Percentiles rank a stretch among this genome's conserved stretches.
phyloP scores from a whole-genome alignment of 192 early-diverging fungal species.

The Geranomyces variabilis region DNA sequence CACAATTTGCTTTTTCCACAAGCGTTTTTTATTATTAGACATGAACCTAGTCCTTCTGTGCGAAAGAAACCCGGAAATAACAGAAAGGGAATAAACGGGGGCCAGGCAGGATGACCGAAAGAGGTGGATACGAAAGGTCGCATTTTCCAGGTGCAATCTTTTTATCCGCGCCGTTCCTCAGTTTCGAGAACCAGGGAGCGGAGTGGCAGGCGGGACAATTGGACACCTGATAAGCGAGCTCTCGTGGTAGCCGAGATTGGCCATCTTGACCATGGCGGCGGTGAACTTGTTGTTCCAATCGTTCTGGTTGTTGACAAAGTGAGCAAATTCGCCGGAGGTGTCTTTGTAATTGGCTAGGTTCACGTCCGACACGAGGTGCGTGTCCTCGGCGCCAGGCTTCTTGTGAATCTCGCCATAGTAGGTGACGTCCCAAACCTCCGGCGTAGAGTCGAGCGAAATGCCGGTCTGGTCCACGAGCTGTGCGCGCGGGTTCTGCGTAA shows the following conservation, averaged over 20 bases:
- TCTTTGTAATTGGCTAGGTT: not conserved
- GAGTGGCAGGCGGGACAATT: slow-evolving; percentile 9
- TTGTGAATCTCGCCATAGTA: slow-evolving; percentile 1
- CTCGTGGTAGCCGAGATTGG: not conserved
- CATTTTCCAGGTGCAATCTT: no score
- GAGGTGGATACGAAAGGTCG: no score
- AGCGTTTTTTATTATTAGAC: no score
- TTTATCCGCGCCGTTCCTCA: no score
- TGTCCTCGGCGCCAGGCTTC: not conserved
- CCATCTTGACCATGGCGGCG: slow-evolving; percentile 15
- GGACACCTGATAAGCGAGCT: not conserved
- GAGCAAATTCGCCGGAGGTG: not conserved
- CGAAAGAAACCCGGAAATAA: no score
- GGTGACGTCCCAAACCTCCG: slow-evolving; percentile 6
- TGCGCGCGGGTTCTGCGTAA: not conserved
- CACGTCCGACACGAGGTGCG: not conserved
- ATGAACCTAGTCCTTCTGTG: no score
- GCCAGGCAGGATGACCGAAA: no score
- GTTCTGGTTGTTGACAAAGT: not conserved
- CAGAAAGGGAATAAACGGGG: no score
- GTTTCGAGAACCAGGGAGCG: slow-evolving; percentile 10
- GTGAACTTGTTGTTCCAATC: slow-evolving; percentile 12
- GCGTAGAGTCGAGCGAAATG: not conserved
- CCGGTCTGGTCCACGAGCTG: not conserved
- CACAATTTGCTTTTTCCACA: no score